Conservation (phyloP, 2,329 filamentous ascomycete genomes). For the Exophiala aquamarina region DNA sequence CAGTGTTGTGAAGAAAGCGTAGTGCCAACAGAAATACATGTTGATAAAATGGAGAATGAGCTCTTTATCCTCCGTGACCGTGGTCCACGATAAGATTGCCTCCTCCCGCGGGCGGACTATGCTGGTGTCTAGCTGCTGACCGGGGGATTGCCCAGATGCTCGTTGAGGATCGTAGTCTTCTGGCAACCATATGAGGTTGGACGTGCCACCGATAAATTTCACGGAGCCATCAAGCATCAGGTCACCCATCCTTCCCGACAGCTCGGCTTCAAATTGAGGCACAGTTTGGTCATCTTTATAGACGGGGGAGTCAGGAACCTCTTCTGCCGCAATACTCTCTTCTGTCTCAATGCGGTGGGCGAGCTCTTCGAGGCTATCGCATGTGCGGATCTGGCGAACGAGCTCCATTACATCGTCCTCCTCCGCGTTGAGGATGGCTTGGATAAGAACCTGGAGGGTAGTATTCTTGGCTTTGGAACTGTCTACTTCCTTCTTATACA, state of each 20-base stretch:
- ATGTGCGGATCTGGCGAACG: constrained; percentile 83
- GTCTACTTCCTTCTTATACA: constrained; percentile 92
- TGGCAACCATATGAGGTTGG: constrained; percentile 81
- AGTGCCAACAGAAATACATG: constrained; percentile 99
- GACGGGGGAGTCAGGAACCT: constrained; percentile 30
- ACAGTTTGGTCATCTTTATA: constrained; percentile 33
- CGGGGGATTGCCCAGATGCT: constrained; percentile 1
- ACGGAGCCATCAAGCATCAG: constrained; percentile 82
- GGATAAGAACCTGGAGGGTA: constrained; percentile 87
- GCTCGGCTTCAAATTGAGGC: constrained; percentile 67
- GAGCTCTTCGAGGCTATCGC: constrained; percentile 69
- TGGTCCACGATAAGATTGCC: constrained; percentile 82
- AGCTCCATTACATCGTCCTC: constrained; percentile 82
- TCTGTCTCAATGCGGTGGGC: constrained; percentile 58
- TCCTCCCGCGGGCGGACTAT: constrained; percentile 59
- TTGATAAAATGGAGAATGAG: constrained; percentile 85
- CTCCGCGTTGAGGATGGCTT: constrained; percentile 85
- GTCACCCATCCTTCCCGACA: constrained; percentile 92
- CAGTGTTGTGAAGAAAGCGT: constrained; percentile 90
- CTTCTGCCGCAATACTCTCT: constrained; percentile 48
- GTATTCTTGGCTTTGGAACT: constrained; percentile 82
- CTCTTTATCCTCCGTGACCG: constrained; percentile 74
- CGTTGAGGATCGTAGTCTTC: constrained; percentile 45
- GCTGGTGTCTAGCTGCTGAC: constrained; percentile 32
- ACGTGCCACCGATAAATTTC: constrained; percentile 90